Evolutionary conservation across 768 basidiomycete species (phyloP).

Genomic region (Rubroboletus satanas): DNA sequence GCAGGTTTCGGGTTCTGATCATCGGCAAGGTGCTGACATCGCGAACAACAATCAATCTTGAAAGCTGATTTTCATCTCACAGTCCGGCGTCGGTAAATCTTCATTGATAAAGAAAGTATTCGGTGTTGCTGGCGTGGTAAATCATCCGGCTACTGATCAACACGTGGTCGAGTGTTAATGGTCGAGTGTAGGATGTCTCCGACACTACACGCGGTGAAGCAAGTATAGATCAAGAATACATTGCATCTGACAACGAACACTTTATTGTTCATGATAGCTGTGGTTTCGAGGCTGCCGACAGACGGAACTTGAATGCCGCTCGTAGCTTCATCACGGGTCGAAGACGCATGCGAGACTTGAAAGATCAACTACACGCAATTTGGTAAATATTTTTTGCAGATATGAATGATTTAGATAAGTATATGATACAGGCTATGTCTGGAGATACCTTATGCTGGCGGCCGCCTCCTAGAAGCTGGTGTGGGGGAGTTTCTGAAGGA

Average conservation of each 20-base stretch:
- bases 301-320: neutral
- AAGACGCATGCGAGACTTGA: neutral
- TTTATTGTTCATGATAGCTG: conserved; percentile 6
- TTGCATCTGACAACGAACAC: neutral
- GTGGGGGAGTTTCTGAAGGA: conserved; percentile 1
- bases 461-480: neutral
- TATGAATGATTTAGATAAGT: neutral
- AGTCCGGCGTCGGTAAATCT: neutral
- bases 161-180: neutral
- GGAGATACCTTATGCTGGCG: neutral
- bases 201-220: neutral
- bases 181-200: neutral
- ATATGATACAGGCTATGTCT: neutral
- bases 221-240: neutral
- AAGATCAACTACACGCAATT: conserved; percentile 5
- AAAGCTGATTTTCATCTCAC: neutral
- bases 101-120: conserved; percentile 4
- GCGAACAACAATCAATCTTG: neutral
- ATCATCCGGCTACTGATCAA: neutral
- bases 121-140: conserved; percentile 1
- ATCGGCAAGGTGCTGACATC: neutral
- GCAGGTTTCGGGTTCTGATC: conserved; percentile 7
- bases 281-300: conserved; percentile 5
- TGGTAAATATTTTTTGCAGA: neutral
- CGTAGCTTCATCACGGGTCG: neutral